Percentiles rank a stretch among this genome's conserved stretches.
Conservation (phyloP, 2,329 filamentous ascomycete species). For the Fusarium marasasianum region DNA sequence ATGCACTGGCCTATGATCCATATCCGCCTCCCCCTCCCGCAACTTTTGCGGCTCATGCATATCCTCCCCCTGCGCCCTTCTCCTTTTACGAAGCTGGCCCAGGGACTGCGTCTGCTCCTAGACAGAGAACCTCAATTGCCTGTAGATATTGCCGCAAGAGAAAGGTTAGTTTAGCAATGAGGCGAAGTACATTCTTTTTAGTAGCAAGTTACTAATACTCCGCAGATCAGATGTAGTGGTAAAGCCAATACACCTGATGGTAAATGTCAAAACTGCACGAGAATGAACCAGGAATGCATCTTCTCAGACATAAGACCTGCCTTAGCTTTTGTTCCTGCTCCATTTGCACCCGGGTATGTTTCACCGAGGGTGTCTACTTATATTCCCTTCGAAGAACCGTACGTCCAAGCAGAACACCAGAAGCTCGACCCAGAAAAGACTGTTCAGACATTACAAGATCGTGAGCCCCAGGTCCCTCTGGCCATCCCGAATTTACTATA, state of each 20-base stretch:
- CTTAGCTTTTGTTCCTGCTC: fast-evolving
- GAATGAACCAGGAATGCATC: neutral
- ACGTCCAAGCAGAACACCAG: neutral
- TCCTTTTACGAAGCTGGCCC: fast-evolving
- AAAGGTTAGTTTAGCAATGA: neutral
- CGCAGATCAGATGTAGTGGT: neutral
- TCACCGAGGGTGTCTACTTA: no score
- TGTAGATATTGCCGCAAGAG: neutral
- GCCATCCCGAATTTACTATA: fast-evolving
- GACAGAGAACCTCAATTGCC: neutral
- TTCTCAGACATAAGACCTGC: fast-evolving
- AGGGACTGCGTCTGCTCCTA: neutral
- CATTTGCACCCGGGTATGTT: fast-evolving
- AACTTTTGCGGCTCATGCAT: neutral
- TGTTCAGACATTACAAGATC: neutral
- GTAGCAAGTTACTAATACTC: neutral
- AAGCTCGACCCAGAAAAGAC: neutral
- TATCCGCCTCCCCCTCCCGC: fast-evolving
- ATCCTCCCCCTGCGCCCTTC: neutral
- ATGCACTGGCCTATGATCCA: fast-evolving
- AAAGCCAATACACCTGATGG: neutral
- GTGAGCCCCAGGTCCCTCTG: fast-evolving
- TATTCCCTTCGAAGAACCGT: fast-evolving
- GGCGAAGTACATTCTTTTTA: fast-evolving
- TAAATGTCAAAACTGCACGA: neutral